Base-by-base conservation (phyloP, 139 green algal species). In the Desmodesmus armatus region DNA sequence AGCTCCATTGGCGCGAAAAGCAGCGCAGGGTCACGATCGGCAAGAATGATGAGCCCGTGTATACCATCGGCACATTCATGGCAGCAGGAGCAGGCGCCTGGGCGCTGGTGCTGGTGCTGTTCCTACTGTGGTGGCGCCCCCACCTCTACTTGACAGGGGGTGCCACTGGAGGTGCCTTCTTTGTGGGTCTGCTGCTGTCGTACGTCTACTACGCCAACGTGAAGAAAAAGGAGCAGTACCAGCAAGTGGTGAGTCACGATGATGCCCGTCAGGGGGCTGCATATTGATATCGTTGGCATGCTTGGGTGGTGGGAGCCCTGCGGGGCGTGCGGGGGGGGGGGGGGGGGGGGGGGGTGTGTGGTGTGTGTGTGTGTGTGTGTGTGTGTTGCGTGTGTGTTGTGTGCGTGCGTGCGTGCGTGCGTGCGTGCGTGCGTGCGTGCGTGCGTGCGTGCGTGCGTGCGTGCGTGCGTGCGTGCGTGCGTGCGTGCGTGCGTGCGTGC, bases 171-270 rank as follows among this genome's bases (percentile, higher is more conserved):
- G 21, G 87, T n/a, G 91, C 88, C 27, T 19, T 86, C 33, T 0
- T 76, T 0, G 19, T 62, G 0, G 91, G 91, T 3, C 29, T 94
- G 41, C 63, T 72, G 9, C 63, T 86, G 15, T 86, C 73, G 51
- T 91, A 79, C 55, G 33, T 90, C 27, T 94, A 86, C 80, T 92
- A 84, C 29, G n/a, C 27, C 23, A 94, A 94, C 72, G 47, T 37
- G 15, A 87, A 87, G 83, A 27, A 51, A 23, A 92, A 94, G 88
- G 40, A 49, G 7, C 73, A 92, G 67, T 25, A 44, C 1, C 83
- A 84, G 63, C 70, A 91, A 67, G 66, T 92, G 88, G 91, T 94
- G 65, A 55, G 91, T n/a, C 29, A 25, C 70, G 55, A 27, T 37
- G 21, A n/a, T n/a, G n/a, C n/a, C n/a, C n/a, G n/a, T n/a, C n/a